These are phyloP conservation scores for Heliophila coronopifolia DNA, from an alignment of 441 rosid species.

Conservation along the genomic window DNA sequence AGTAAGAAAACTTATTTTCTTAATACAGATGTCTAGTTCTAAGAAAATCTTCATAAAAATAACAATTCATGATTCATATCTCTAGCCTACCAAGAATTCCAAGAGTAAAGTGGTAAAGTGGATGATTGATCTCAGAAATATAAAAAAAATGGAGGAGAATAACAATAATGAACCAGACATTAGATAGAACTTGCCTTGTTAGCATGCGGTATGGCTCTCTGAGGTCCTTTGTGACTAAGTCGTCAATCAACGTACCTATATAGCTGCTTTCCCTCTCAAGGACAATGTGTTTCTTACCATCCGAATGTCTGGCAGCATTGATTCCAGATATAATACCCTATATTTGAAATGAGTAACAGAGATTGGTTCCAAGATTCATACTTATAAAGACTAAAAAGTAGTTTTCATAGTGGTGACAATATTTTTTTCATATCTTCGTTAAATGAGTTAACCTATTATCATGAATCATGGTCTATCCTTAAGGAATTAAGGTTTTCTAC, in stretches of 20 bases:
- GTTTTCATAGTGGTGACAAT: not conserved
- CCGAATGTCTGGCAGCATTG: conserved; percentile 87
- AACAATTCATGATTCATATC: not conserved
- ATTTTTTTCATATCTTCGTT: not conserved
- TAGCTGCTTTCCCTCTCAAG: conserved; percentile 98
- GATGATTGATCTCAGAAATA: not conserved
- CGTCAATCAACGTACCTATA: conserved; percentile 87
- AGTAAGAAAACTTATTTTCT: not conserved
- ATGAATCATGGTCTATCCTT: not conserved
- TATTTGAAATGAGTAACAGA: conserved; percentile 4
- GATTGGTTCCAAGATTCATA: not conserved
- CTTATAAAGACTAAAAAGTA: not conserved
- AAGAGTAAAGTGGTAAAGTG: not conserved
- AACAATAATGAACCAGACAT: conserved; percentile 5
- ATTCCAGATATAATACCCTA: conserved; percentile 94
- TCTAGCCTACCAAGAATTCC: not conserved
- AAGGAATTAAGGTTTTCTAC: conserved; percentile 10
- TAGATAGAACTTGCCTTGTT: conserved; percentile 54
- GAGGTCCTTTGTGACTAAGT: conserved; percentile 90
- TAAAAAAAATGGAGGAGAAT: not conserved
- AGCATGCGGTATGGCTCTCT: conserved; percentile 97
- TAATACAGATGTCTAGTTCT: not conserved
- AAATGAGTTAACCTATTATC: not conserved
- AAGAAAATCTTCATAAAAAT: not conserved
- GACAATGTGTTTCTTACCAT: conserved; percentile 70